Evolutionary conservation across 805 yeast species (phyloP).

Genomic region (Schwanniomyces occidentalis): DNA sequence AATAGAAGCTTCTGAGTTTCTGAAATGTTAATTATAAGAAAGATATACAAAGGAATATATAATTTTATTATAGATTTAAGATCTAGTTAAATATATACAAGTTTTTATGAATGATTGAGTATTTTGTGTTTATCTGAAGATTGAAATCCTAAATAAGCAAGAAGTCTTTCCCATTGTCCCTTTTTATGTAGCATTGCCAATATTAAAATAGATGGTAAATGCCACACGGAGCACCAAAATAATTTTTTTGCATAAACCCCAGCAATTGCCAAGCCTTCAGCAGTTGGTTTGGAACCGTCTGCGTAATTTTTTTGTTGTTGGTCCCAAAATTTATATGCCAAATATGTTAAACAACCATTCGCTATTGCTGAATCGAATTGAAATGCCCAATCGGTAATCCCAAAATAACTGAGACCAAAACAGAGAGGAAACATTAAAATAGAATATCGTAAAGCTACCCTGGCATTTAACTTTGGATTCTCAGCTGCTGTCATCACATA

Average conservation of each 20-base stretch:
- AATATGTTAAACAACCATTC: conserved; percentile 82
- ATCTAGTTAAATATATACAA: too few species aligned
- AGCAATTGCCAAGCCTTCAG: conserved; percentile 61
- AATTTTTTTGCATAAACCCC: conserved; percentile 75
- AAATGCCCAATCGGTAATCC: conserved; percentile 80
- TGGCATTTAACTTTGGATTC: conserved; percentile 86
- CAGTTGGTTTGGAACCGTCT: conserved; percentile 40
- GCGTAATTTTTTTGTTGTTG: conserved; percentile 70
- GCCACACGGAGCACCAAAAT: conserved; percentile 95
- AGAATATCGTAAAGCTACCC: conserved; percentile 90
- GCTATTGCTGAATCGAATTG: conserved; percentile 77
- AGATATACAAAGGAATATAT: too few species aligned
- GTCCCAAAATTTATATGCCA: conserved; percentile 81
- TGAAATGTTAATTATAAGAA: too few species aligned
- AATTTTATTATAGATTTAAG: too few species aligned
- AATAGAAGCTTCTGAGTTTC: too few species aligned
- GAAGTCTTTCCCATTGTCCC: conserved; percentile 82
- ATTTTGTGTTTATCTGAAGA: too few species aligned
- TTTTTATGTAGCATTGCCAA: conserved; percentile 93
- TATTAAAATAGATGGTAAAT: conserved; percentile 83
- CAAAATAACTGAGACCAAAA: conserved; percentile 73
- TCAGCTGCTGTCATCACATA: conserved; percentile 97
- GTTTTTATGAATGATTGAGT: too few species aligned
- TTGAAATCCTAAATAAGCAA: conserved; percentile 23
- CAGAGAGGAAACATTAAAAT: conserved; percentile 94